Conservation (phyloP, 768 basidiomycete species). For the Trichaptum fuscoviolaceum region DNA sequence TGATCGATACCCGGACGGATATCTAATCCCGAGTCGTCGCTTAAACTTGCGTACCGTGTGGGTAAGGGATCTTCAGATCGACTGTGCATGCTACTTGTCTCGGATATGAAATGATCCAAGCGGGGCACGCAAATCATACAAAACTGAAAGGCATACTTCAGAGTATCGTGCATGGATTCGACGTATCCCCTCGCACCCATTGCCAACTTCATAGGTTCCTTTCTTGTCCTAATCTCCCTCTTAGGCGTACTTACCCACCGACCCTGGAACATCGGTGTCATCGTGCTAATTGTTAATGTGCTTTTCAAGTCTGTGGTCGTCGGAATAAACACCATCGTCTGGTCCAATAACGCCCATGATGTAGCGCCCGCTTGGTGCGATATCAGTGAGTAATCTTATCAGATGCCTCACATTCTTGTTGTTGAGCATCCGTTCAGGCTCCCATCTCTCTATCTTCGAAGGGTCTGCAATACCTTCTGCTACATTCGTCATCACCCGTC, state of each 20-base stretch:
- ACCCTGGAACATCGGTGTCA: slow-evolving; percentile 26
- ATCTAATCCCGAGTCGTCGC: too few relatives aligned
- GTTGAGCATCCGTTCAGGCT: neutral
- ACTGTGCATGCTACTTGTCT: too few relatives aligned
- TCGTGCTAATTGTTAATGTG: slow-evolving; percentile 29
- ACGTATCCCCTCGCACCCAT: slow-evolving; percentile 1
- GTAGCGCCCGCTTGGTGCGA: slow-evolving; percentile 47
- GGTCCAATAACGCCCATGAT: slow-evolving; percentile 27
- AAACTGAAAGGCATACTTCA: too few relatives aligned
- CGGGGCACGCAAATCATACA: too few relatives aligned
- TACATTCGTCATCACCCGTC: neutral
- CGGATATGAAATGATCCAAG: too few relatives aligned
- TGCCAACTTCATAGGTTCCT: neutral
- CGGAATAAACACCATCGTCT: slow-evolving; percentile 34
- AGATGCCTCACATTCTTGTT: neutral
- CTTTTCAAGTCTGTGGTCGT: slow-evolving; percentile 19
- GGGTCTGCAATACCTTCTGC: neutral
- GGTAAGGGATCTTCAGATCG: too few relatives aligned
- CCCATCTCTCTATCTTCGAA: neutral
- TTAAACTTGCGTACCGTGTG: too few relatives aligned
- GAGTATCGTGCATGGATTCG: neutral
- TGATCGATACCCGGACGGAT: too few relatives aligned
- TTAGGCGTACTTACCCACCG: neutral
- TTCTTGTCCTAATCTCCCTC: neutral
- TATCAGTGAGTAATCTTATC: slow-evolving; percentile 4